Evolutionary conservation across 371 early-diverging fungal genomes (phyloP).

Genomic region (Mortierella sp.): DNA sequence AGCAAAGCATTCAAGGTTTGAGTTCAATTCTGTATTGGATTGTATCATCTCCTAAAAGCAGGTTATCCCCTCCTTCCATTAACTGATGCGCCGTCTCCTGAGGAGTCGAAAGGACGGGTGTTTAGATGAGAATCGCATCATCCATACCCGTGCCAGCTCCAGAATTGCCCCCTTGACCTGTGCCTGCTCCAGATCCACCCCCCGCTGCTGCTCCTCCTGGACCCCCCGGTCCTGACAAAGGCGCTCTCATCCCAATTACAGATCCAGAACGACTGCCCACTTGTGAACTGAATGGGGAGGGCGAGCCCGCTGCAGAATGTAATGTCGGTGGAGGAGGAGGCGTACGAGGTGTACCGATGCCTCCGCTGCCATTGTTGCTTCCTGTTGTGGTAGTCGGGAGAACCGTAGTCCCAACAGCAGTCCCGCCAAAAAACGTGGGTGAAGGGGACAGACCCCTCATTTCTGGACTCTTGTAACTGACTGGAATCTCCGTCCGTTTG

Average conservation of each 20-base stretch:
- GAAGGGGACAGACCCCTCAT: neutral
- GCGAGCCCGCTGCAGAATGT: neutral
- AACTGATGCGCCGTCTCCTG: neutral
- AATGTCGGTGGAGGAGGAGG: neutral
- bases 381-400: neutral
- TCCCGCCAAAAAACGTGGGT: neutral
- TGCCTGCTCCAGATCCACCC: neutral
- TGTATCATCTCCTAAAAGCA: neutral
- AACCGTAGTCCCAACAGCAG: neutral
- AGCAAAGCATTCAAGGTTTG: neutral
- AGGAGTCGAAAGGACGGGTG: neutral
- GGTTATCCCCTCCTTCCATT: neutral
- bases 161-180: neutral
- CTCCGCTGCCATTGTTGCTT: neutral
- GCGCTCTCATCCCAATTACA: neutral
- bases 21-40: neutral
- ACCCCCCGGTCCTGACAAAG: neutral
- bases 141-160: conserved; percentile 28
- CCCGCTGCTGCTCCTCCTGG: conserved; percentile 3
- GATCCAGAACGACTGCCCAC: conserved; percentile 3
- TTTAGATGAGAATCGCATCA: conserved; percentile 38
- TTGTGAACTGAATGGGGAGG: conserved; percentile 12
- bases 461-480: conserved; percentile 21
- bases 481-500: conserved; percentile 17
- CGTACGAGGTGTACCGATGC: conserved; percentile 3